Conservation (phyloP, 2,329 filamentous ascomycete species). For the Fusarium napiforme region DNA sequence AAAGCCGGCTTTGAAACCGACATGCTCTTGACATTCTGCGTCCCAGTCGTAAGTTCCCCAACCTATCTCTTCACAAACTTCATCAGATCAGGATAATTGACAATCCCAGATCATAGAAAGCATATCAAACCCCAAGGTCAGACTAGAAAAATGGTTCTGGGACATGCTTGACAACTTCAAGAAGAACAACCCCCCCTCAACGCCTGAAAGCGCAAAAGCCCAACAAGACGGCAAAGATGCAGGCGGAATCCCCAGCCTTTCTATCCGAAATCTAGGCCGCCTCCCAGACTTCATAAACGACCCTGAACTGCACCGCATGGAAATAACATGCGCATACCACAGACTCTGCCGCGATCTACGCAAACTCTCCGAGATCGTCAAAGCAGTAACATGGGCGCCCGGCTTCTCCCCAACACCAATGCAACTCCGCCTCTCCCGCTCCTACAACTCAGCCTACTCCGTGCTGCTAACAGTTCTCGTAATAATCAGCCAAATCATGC, state of each 20-base stretch:
- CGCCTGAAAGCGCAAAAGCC: not conserved
- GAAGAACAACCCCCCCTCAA: slow-evolving; percentile 15
- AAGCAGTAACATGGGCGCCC: slow-evolving; percentile 15
- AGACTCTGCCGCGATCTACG: slow-evolving; percentile 18
- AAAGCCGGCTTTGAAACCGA: slow-evolving; percentile 44
- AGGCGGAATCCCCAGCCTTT: slow-evolving; percentile 25
- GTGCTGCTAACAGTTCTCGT: slow-evolving; percentile 15
- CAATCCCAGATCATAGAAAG: slow-evolving; percentile 47
- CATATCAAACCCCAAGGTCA: slow-evolving; percentile 39
- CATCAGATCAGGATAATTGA: too few species aligned
- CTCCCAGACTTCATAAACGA: slow-evolving; percentile 34
- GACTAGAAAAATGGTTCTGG: slow-evolving; percentile 35
- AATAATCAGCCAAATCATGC: slow-evolving; percentile 31
- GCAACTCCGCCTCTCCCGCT: slow-evolving; percentile 17
- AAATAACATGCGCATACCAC: slow-evolving; percentile 33
- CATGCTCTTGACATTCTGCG: slow-evolving; percentile 46
- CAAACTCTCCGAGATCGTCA: slow-evolving; percentile 27
- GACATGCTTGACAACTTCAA: slow-evolving; percentile 35
- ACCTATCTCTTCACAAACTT: too few species aligned
- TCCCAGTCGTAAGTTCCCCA: too few species aligned
- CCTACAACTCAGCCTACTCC: slow-evolving; percentile 27
- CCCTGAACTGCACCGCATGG: slow-evolving; percentile 31
- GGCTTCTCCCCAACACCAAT: slow-evolving; percentile 16
- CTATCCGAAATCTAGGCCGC: slow-evolving; percentile 25
- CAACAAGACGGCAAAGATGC: not conserved